Evolutionary conservation across 768 basidiomycete species (phyloP).

Genomic region (Pilatotrama ljubarskyi): DNA sequence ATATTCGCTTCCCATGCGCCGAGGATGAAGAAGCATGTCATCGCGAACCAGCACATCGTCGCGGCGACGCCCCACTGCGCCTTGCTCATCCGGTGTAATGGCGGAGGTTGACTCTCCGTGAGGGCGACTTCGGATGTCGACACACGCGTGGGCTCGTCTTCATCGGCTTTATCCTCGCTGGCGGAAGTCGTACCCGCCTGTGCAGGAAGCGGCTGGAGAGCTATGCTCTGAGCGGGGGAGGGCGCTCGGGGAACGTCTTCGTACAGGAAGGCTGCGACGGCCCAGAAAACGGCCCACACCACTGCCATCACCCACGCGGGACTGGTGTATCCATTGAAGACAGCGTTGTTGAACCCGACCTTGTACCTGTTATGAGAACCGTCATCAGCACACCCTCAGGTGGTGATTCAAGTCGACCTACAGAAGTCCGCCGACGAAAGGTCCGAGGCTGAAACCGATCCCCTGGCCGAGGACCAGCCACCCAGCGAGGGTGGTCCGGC

Average conservation of each 20-base stretch:
- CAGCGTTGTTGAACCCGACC: conserved; percentile 50
- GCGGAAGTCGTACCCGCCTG: not conserved
- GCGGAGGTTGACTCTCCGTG: not conserved
- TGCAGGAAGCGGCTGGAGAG: conserved; percentile 7
- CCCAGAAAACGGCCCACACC: conserved; percentile 55
- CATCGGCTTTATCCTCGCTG: conserved; percentile 2
- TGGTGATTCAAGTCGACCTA: conserved; percentile 30
- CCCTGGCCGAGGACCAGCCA: conserved; percentile 66
- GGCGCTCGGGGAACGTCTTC: conserved; percentile 33
- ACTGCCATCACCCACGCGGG: conserved; percentile 66
- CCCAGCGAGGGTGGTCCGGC: conserved; percentile 60
- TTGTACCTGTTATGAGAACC: conserved; percentile 38
- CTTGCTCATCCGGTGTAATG: conserved; percentile 10
- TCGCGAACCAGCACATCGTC: conserved; percentile 72
- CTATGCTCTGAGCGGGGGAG: not conserved
- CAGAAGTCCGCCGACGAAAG: conserved; percentile 61
- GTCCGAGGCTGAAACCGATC: conserved; percentile 60
- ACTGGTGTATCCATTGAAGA: conserved; percentile 71
- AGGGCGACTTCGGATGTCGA: conserved; percentile 6
- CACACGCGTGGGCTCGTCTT: conserved; percentile 1
- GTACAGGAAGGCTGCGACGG: conserved; percentile 31
- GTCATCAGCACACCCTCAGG: not conserved
- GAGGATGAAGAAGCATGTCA: conserved; percentile 70
- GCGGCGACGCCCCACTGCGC: conserved; percentile 53
- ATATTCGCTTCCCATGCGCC: conserved; percentile 71